Evolutionary conservation across 257 asterid species (phyloP).

Genomic region (Plantago ovata): DNA sequence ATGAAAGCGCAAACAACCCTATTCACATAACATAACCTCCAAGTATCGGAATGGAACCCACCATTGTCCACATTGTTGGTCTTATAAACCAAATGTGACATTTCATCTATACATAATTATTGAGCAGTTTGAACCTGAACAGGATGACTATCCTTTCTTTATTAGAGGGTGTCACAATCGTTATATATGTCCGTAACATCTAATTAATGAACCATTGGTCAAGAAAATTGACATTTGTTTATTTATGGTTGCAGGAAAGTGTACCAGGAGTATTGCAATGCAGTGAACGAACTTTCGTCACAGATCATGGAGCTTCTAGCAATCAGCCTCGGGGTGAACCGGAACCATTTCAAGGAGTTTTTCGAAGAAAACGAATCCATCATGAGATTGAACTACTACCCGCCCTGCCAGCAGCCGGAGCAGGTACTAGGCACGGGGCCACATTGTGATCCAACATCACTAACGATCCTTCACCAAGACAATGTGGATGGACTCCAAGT

Average conservation of each 20-base stretch:
- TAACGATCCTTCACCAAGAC: slow-evolving; percentile 12
- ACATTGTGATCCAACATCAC: slow-evolving; percentile 8
- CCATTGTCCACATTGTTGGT: no score
- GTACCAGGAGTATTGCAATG: slow-evolving; percentile 9
- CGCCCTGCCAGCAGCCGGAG: slow-evolving; percentile 2
- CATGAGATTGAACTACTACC: slow-evolving; percentile 6
- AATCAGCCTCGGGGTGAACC: slow-evolving; percentile 3
- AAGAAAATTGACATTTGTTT: no score
- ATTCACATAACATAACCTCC: no score
- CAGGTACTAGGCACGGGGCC: slow-evolving; percentile 5
- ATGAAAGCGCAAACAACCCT: no score
- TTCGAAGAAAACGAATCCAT: slow-evolving; percentile 2
- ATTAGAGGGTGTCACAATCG: no score
- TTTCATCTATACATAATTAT: no score
- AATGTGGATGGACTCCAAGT: slow-evolving; percentile 7
- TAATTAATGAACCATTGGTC: no score
- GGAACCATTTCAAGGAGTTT: slow-evolving; percentile 7
- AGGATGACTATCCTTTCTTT: no score
- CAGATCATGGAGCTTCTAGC: slow-evolving; percentile 10
- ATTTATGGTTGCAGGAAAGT: not conserved
- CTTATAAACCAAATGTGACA: no score
- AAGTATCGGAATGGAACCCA: no score
- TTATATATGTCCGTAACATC: no score
- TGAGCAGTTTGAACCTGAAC: no score
- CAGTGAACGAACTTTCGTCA: slow-evolving; percentile 4